Evolutionary conservation across 1,284 basidiomycete species (phyloP), one percentile per base, ranked within the genome.

Genomic region (Marasmius sp.): DNA sequence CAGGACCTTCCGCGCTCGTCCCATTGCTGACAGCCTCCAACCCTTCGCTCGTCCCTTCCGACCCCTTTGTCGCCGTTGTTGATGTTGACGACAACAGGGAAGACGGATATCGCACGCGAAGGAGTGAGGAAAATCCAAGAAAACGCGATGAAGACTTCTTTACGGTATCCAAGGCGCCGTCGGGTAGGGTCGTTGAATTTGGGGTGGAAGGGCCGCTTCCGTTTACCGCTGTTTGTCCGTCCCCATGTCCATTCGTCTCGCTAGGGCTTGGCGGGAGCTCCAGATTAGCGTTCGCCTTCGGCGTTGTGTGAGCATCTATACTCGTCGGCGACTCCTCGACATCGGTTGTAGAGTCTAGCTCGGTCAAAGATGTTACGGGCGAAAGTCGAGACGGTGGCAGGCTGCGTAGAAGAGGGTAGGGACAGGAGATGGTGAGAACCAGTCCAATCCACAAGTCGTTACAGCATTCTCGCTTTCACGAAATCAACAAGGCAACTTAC

Each of bases 21-120:
- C 52, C 64, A 51, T 70, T 39, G 37, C 9, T 33, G 34, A 57
- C 16, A 9, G 20, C 9, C 16, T 12, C 18, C 58, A 10, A 41
- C 51, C 43, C n/a, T 45, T 37, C 22, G 27, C 37, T n/a, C 14
- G 20, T 27, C 27, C 27, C 27, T 27, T 27, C 27, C 27, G 27
- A 27, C 27, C 27, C 27, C 27, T 27, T 27, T 27, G 27, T 27
- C 27, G 27, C 27, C 27, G 37, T 55, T 51, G 38, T 45, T 36
- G 37, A 54, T 56, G 20, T 57, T 49, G 47, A 33, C 22, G 54
- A 49, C 36, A 57, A 41, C 45, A 58, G 60, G 70, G 36, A 76
- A 73, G 85, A 83, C 22, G 86, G 81, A 68, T 87, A 81, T 50
- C 86, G 83, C 41, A 80, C 76, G 39, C 87, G 82, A 55, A 89